phyloP scores from a whole-genome alignment of 768 basidiomycete genomes.

The Strobilomyces dryophilus region DNA sequence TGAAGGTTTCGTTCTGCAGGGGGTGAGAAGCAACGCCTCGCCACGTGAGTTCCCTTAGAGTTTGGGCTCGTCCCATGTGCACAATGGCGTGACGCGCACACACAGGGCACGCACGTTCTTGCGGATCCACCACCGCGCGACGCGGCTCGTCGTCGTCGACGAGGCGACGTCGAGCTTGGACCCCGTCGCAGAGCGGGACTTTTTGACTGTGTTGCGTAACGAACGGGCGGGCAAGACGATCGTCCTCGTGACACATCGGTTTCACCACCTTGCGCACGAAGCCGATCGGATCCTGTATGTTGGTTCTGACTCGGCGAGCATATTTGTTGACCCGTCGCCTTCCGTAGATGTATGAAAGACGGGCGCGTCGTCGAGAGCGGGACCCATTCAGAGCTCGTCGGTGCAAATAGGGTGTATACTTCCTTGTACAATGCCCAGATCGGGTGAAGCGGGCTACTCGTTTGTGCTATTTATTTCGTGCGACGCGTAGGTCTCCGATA shows the following conservation, averaged over 20 bases:
- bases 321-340: background rate
- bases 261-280: constrained; percentile 43
- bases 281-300: constrained; percentile 53
- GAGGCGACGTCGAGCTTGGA: constrained; percentile 59
- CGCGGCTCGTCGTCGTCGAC: constrained; percentile 50
- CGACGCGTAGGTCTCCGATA: background rate
- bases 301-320: background rate
- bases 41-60: constrained; percentile 37
- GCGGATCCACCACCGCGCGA: constrained; percentile 29
- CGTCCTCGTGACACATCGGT: constrained; percentile 55
- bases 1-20: constrained; percentile 10
- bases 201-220: constrained; percentile 39
- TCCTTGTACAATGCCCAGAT: constrained; percentile 26
- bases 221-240: constrained; percentile 46
- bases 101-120: constrained; percentile 45
- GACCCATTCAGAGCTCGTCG: constrained; percentile 28
- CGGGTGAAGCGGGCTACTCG: background rate
- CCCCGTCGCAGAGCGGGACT: constrained; percentile 46
- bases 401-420: constrained; percentile 21
- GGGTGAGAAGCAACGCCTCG: constrained; percentile 47
- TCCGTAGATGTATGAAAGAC: constrained; percentile 30
- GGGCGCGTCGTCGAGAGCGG: constrained; percentile 30
- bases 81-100: background rate
- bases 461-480: background rate
- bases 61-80: no score